Base-by-base conservation (phyloP, 148 eudicot species). In the Silene latifolia region DNA sequence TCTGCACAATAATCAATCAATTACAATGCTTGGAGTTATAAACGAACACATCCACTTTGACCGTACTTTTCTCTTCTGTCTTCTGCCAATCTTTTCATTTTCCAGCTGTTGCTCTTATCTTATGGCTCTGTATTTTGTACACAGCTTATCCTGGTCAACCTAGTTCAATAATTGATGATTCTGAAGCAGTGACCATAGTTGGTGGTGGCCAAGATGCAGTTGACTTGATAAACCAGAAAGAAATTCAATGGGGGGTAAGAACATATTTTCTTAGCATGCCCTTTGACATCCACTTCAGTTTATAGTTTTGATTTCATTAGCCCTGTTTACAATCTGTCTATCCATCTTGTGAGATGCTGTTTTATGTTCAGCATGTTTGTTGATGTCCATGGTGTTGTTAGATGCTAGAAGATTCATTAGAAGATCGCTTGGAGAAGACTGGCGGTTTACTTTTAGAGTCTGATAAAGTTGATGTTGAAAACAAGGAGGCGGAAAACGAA, bases 181-280 rank as follows among this genome's bases (percentile, higher is more conserved):
- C 92, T 75, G 98, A 95, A 73, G 92, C 79, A 74, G 87, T 95
- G 73, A 89, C 93, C 8, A 90, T 95, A 74, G 87, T 92, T 76
- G 97, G 90, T 67, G 88, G 92, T 81, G 98, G 92, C 81, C 96
- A 90, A 82, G 98, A 95, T 80, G 88, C 93, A 56, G 91, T 91
- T 72, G 89, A 90, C 86, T 76, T 89, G 78, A 87, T 90, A 80
- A 95, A 92, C 80, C 93, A 92, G 89, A 95, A 88, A 84, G 98
- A 95, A 89, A 85, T 95, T 73, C 96, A 90, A 69, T 95, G 98
- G 98, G 98, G 98, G 83, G 97, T 91, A 80, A 86, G 97, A 83
- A 80, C 68, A 23, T 23, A 61, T n/a, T 27, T 24, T 54, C 10
- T 13, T 21, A 1, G 19, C 48, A 23, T 14, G 39, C 21, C 4